phyloP scores from a whole-genome alignment of 768 basidiomycete genomes.

The Russula vinacea region DNA sequence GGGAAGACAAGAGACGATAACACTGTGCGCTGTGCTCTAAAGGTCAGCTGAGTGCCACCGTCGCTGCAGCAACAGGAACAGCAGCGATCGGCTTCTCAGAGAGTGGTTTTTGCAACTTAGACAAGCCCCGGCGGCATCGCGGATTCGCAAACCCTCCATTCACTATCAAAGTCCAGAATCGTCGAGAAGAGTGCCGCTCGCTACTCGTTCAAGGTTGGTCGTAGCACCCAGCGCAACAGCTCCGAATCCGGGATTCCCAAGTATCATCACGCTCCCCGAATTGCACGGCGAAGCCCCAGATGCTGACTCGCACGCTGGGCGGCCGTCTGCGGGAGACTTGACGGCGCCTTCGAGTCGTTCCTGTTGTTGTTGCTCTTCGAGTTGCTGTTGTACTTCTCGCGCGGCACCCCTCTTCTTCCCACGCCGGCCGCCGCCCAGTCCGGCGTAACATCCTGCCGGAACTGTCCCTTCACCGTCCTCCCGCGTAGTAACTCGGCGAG shows the following conservation, averaged over 20 bases:
- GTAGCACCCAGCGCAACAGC: not conserved
- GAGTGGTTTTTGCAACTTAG: not conserved
- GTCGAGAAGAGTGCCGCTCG: slow-evolving; percentile 6
- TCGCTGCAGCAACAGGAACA: not conserved
- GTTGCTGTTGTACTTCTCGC: not conserved
- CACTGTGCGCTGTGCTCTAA: not conserved
- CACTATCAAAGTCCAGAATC: not conserved
- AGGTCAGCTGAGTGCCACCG: not conserved
- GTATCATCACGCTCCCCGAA: slow-evolving; percentile 15
- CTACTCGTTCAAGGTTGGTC: not conserved
- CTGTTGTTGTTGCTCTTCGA: no score
- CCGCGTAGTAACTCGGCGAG: not conserved
- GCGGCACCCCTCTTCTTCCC: slow-evolving; percentile 5
- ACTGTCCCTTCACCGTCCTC: slow-evolving; percentile 1
- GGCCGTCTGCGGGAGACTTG: not conserved
- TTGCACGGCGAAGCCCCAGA: slow-evolving; percentile 3
- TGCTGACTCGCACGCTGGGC: not conserved
- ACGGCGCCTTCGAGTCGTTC: not conserved
- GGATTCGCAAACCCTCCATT: not conserved
- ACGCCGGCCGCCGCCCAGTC: slow-evolving; percentile 17
- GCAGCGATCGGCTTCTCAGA: slow-evolving; percentile 11
- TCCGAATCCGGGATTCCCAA: slow-evolving; percentile 21
- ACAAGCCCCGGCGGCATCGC: not conserved
- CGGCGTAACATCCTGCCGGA: slow-evolving; percentile 22
- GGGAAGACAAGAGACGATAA: not conserved